Conservation (phyloP, 495 filamentous ascomycete species). For the Talaromyces wortmannii region DNA sequence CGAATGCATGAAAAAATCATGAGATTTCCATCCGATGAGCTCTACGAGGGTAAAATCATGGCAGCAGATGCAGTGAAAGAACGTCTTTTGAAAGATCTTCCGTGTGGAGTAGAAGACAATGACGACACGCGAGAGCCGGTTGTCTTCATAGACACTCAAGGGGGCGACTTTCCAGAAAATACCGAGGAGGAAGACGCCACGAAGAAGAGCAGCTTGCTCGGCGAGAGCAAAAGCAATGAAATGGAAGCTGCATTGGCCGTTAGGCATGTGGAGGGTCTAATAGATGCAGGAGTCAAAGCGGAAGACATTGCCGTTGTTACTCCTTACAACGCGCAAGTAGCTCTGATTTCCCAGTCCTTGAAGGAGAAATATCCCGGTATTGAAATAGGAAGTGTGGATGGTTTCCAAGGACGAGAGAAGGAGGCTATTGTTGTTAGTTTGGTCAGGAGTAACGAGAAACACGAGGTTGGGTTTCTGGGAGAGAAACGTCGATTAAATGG, state of each 20-base stretch:
- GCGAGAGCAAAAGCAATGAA: constrained; percentile 91
- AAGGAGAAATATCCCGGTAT: constrained; percentile 76
- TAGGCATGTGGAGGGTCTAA: constrained; percentile 63
- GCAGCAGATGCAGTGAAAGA: constrained; percentile 71
- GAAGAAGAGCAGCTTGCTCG: constrained; percentile 49
- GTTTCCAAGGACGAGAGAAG: constrained; percentile 96
- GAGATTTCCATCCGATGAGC: constrained; percentile 81
- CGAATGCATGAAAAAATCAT: constrained; percentile 97
- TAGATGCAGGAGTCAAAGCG: constrained; percentile 69
- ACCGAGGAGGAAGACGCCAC: constrained; percentile 42
- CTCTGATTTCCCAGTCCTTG: constrained; percentile 63
- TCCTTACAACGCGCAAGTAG: constrained; percentile 92
- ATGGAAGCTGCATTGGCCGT: constrained; percentile 80
- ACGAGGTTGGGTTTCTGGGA: constrained; percentile 84
- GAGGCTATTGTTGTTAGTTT: constrained; percentile 88
- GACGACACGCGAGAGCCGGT: constrained; percentile 86
- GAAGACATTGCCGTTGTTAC: constrained; percentile 91
- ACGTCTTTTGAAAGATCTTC: constrained; percentile 69
- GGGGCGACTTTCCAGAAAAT: constrained; percentile 75
- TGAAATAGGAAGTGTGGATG: constrained; percentile 91
- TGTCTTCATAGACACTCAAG: constrained; percentile 94
- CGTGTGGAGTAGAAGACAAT: constrained; percentile 69
- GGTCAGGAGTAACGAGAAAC: constrained; percentile 79
- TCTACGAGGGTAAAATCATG: constrained; percentile 76
- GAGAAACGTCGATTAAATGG: constrained; percentile 91